Conservation (phyloP, 345 rosid genomes). For the Brassica rapa region DNA sequence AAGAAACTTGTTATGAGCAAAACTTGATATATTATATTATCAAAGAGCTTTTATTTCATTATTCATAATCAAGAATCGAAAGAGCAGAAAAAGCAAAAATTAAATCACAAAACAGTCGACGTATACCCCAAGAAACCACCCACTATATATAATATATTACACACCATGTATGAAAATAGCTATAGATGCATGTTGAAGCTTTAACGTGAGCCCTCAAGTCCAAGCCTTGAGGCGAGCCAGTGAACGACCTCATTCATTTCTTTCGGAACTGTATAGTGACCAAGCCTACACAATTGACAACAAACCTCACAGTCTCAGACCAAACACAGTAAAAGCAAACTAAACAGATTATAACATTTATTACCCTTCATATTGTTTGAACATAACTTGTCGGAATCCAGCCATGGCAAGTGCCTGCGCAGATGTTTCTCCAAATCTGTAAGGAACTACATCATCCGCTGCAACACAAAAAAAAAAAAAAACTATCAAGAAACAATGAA, state of each 20-base stretch:
- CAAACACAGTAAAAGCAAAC: neutral
- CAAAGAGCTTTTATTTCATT: constrained; percentile 6
- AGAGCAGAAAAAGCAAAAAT: constrained; percentile 16
- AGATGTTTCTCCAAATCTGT: constrained; percentile 58
- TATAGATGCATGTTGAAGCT: neutral
- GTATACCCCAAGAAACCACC: constrained; percentile 41
- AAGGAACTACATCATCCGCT: constrained; percentile 71
- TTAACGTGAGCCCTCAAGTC: constrained; percentile 67
- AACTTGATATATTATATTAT: neutral
- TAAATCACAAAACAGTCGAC: constrained; percentile 24
- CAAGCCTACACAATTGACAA: constrained; percentile 56
- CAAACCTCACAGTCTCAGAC: constrained; percentile 7
- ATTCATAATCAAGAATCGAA: constrained; percentile 38
- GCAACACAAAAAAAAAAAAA: constrained; percentile 24
- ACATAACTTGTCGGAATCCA: constrained; percentile 49
- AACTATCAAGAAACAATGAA: neutral
- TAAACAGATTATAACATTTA: neutral
- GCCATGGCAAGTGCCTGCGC: constrained; percentile 50
- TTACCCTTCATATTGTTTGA: constrained; percentile 41
- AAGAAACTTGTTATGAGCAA: constrained; percentile 26
- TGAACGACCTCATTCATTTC: constrained; percentile 80
- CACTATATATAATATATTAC: neutral
- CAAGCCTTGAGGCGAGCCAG: constrained; percentile 70
- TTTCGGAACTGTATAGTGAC: constrained; percentile 84
- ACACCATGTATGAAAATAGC: constrained; percentile 26